A percentile compares a stretch with the other conserved stretches of the same genome.
Conservation (phyloP, 257 asterid species). For the Eustoma russellianum region DNA sequence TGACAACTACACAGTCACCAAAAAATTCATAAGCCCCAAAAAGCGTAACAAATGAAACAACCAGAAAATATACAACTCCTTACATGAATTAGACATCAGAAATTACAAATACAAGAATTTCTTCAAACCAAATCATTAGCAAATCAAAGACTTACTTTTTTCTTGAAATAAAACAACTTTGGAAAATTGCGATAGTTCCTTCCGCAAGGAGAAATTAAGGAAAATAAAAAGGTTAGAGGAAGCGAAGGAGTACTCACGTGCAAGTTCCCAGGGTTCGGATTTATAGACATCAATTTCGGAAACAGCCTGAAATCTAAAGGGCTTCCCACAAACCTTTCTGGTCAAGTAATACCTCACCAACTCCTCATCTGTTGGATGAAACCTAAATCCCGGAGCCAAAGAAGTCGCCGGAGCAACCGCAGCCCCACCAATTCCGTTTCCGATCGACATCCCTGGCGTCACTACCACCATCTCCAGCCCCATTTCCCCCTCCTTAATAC, state of each 20-base stretch:
- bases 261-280: conserved; percentile 97
- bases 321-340: conserved; percentile 78
- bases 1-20: too few species aligned
- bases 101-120: not conserved
- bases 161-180: not conserved
- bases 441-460: conserved; percentile 17
- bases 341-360: conserved; percentile 72
- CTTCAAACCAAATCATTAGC: not conserved
- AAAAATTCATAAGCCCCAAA: not conserved
- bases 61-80: not conserved
- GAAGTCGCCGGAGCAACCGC: conserved; percentile 48
- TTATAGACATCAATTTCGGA: conserved; percentile 89
- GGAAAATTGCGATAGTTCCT: not conserved
- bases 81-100: not conserved
- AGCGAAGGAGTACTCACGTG: conserved; percentile 26
- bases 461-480: conserved; percentile 34
- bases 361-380: conserved; percentile 96
- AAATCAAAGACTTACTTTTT: too few species aligned
- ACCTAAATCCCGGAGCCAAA: conserved; percentile 92
- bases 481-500: conserved; percentile 23
- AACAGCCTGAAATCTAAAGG: conserved; percentile 80
- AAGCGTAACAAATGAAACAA: not conserved
- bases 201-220: not conserved
- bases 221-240: too few species aligned
- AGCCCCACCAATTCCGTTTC: conserved; percentile 13